Conservation (phyloP, 2,329 filamentous ascomycete genomes). For the Leptodontidium sp. region DNA sequence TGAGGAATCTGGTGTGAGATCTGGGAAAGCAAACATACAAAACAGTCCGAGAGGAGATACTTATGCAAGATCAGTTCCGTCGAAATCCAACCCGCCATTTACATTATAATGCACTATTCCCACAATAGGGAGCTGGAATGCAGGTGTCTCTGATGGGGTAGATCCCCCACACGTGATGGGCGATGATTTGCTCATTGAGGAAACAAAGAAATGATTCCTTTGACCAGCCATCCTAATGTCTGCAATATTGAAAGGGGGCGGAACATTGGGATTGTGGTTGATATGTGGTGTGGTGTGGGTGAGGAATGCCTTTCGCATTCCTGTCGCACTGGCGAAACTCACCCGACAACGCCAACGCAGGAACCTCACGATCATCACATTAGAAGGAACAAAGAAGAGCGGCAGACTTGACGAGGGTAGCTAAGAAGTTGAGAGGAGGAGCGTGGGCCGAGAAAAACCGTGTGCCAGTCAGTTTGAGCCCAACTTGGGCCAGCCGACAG, state of each 20-base stretch:
- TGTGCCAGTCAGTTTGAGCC: background rate
- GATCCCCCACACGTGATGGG: conserved; percentile 33
- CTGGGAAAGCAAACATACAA: conserved; percentile 38
- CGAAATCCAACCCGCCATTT: conserved; percentile 39
- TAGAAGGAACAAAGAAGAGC: background rate
- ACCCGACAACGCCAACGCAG: background rate
- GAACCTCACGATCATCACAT: background rate
- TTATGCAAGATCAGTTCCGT: conserved; percentile 41
- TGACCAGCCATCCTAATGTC: conserved; percentile 18
- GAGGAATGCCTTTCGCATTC: conserved; percentile 20
- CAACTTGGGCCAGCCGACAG: background rate
- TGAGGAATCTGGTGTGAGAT: conserved; percentile 36
- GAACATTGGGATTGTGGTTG: conserved; percentile 23
- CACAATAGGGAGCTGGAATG: conserved; percentile 30
- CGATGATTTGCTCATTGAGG: conserved; percentile 18
- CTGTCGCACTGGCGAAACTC: background rate
- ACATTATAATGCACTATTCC: conserved; percentile 39
- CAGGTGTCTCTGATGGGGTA: conserved; percentile 28
- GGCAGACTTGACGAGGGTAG: background rate
- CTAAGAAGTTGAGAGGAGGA: background rate
- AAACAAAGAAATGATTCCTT: conserved; percentile 32
- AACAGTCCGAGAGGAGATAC: conserved; percentile 40
- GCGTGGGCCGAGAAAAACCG: conserved; percentile 3
- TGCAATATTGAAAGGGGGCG: conserved; percentile 20
- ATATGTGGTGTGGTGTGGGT: conserved; percentile 2